Percentiles rank a stretch among this genome's conserved stretches.
phyloP scores from a whole-genome alignment of 345 rosid genomes.

The Salix brachista region DNA sequence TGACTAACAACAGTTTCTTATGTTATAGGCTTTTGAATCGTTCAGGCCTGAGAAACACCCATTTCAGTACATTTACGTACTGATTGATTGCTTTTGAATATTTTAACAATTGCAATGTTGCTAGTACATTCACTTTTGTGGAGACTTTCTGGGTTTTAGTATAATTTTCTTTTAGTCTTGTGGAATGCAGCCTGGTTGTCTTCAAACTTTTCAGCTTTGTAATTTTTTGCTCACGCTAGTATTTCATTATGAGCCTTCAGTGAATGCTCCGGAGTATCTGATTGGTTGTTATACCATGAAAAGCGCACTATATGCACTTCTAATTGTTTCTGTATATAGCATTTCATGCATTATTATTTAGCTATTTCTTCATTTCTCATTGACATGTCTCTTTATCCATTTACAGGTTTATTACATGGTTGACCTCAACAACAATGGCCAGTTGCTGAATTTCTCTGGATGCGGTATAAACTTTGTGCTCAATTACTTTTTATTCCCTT shows the following conservation, averaged over 20 bases:
- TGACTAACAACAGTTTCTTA: too few species aligned
- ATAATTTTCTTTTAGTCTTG: not conserved
- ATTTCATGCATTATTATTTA: not conserved
- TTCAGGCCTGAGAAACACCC: too few species aligned
- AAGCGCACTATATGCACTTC: not conserved
- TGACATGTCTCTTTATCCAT: conserved; percentile 9
- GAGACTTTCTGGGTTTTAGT: not conserved
- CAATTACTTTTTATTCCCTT: not conserved
- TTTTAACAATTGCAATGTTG: not conserved
- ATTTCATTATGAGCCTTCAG: not conserved
- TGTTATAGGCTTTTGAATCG: too few species aligned
- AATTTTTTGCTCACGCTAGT: not conserved
- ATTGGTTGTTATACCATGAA: not conserved
- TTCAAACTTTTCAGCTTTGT: not conserved
- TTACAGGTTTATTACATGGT: conserved; percentile 86
- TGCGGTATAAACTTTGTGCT: conserved; percentile 56
- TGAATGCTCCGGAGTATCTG: not conserved
- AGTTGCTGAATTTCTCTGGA: conserved; percentile 75
- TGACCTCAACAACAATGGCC: conserved; percentile 50
- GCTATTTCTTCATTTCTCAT: not conserved
- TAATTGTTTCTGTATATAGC: not conserved
- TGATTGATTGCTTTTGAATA: not conserved
- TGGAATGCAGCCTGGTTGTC: not conserved
- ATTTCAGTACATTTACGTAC: not conserved
- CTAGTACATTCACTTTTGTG: not conserved